A percentile compares a stretch with the other conserved stretches of the same genome.
Evolutionary conservation across 208 protist genomes (phyloP).

Genomic region (Porcisia deanei): DNA sequence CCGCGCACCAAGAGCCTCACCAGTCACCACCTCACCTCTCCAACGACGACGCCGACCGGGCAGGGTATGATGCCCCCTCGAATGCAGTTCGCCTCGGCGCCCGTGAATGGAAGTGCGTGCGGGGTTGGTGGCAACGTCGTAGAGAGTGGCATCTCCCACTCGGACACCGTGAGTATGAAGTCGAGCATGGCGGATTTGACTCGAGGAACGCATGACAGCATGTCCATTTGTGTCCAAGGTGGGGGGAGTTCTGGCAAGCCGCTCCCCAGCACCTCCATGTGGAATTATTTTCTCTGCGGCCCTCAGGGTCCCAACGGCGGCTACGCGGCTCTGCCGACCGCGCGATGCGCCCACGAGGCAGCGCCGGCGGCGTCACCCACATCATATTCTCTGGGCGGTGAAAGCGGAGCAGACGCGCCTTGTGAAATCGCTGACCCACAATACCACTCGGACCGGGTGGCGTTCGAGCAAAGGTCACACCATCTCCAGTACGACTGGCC

Average conservation of each 20-base stretch:
- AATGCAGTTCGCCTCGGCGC: background rate
- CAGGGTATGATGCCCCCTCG: background rate
- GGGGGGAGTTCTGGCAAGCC: background rate
- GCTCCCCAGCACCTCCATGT: background rate
- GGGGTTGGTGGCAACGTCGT: background rate
- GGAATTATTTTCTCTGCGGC: background rate
- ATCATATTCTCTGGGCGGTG: background rate
- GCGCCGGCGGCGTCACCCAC: background rate
- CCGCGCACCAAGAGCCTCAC: constrained; percentile 14
- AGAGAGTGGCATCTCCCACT: background rate
- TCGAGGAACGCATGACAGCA: background rate
- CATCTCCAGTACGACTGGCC: background rate
- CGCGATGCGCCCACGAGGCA: background rate
- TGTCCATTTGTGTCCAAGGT: background rate
- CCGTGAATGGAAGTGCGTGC: background rate
- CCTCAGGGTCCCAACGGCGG: background rate
- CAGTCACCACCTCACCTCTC: constrained; percentile 13
- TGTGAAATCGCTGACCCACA: background rate
- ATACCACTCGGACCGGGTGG: background rate
- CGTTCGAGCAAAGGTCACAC: background rate
- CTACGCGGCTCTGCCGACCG: constrained; percentile 1
- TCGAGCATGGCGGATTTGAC: background rate
- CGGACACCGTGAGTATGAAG: background rate
- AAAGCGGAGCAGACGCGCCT: background rate
- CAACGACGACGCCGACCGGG: constrained; percentile 13